Conservation (phyloP, 1,139 yeast species). For the Scheffersomyces insectosa region DNA sequence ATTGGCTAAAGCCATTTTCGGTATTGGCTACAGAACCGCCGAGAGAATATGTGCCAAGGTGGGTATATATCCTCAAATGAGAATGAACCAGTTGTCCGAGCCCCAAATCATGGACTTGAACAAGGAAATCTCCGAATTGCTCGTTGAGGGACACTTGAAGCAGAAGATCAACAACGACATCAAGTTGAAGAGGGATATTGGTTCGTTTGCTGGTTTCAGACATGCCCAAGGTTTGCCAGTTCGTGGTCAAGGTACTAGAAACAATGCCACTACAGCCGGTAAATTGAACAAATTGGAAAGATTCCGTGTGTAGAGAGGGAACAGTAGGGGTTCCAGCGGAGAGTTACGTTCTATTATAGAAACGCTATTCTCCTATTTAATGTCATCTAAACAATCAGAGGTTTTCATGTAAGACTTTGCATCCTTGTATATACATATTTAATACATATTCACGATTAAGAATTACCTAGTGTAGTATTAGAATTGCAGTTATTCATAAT, state of each 20-base stretch:
- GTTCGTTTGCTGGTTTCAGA: conserved; percentile 86
- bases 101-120: conserved; percentile 84
- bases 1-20: conserved; percentile 78
- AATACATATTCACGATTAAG: not conserved
- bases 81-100: conserved; percentile 90
- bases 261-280: conserved; percentile 87
- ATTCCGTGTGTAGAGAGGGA: conserved; percentile 23
- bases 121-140: conserved; percentile 79
- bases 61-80: conserved; percentile 89
- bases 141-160: conserved; percentile 83
- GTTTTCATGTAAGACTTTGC: not conserved
- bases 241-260: conserved; percentile 90
- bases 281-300: conserved; percentile 79
- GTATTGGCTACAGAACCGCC: conserved; percentile 79
- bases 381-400: too few relatives aligned
- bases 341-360: too few relatives aligned
- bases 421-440: not conserved
- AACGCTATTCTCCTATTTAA: too few relatives aligned
- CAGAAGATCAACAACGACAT: conserved; percentile 80
- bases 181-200: conserved; percentile 74
- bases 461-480: not conserved
- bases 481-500: too few relatives aligned
- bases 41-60: conserved; percentile 79
- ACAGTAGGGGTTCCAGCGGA: not conserved
- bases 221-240: conserved; percentile 90